These are phyloP conservation scores for Mucor sp. DNA, from an alignment of 371 early-diverging fungal species.

Conservation along the genomic window DNA sequence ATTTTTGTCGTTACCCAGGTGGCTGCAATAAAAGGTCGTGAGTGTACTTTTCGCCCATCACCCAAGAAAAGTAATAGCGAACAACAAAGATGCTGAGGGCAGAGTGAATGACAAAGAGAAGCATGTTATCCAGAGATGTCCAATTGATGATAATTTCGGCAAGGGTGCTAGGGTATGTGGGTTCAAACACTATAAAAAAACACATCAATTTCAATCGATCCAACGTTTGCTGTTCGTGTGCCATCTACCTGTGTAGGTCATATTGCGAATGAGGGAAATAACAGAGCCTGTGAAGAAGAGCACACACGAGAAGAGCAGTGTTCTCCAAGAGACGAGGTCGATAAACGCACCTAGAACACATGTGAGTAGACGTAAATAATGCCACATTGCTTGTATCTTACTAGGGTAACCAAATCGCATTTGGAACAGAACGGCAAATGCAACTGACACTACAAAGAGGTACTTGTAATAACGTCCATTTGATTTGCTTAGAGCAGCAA, in stretches of 20 bases:
- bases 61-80: constrained; percentile 16
- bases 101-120: constrained; percentile 5
- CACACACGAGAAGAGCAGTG: neutral
- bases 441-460: constrained; percentile 2
- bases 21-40: constrained; percentile 5
- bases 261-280: neutral
- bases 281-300: neutral
- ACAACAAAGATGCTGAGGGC: constrained; percentile 3
- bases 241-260: constrained; percentile 7
- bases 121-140: constrained; percentile 12
- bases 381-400: neutral
- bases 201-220: neutral
- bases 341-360: neutral
- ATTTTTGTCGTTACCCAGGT: constrained; percentile 10
- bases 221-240: neutral
- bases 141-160: neutral
- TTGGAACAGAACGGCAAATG: constrained; percentile 13
- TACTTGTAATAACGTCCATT: neutral
- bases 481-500: neutral
- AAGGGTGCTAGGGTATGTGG: constrained; percentile 16
- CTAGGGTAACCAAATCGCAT: neutral
- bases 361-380: neutral
- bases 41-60: constrained; percentile 17
- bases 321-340: constrained; percentile 7
- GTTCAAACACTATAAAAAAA: constrained; percentile 15